Percentiles rank a stretch among this genome's conserved stretches.
Evolutionary conservation across 2,329 filamentous ascomycete species (phyloP).

Genomic region (Paracamarosporium sp.): DNA sequence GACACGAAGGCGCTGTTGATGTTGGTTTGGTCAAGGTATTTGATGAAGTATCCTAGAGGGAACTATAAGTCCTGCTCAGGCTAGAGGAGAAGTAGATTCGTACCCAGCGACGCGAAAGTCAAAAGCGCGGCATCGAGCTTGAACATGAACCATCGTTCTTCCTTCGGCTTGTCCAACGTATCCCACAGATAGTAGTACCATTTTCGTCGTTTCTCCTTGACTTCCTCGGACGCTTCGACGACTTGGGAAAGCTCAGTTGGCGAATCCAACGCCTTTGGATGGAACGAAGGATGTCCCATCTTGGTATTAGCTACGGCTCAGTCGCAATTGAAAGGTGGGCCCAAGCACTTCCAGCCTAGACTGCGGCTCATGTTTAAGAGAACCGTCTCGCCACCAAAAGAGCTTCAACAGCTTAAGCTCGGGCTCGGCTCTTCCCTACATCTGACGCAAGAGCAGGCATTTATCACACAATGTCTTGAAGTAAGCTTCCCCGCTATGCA

Average conservation of each 20-base stretch:
- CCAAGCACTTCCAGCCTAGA: neutral
- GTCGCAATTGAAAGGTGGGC: neutral
- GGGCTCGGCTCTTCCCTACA: neutral
- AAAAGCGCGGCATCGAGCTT: constrained; percentile 58
- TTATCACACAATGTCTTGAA: neutral
- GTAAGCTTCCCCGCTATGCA: neutral
- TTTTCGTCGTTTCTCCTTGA: constrained; percentile 33
- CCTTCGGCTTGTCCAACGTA: constrained; percentile 58
- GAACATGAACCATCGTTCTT: constrained; percentile 57
- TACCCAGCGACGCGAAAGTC: constrained; percentile 55
- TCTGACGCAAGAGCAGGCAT: constrained; percentile 5
- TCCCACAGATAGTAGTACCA: constrained; percentile 62
- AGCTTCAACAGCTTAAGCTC: neutral
- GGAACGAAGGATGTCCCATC: neutral
- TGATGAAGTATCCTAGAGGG: constrained; percentile 57
- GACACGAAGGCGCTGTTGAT: constrained; percentile 43
- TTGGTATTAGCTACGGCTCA: neutral
- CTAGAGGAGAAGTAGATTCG: constrained; percentile 1
- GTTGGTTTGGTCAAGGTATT: constrained; percentile 56
- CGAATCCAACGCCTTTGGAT: constrained; percentile 1
- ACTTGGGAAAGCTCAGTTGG: neutral
- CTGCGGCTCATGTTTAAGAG: neutral
- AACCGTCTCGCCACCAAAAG: neutral
- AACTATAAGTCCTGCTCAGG: neutral
- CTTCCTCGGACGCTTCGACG: constrained; percentile 6